Evolutionary conservation across 2,329 filamentous ascomycete genomes (phyloP), one percentile per base, ranked within the genome.

Genomic region (Talaromyces amestolkiae): DNA sequence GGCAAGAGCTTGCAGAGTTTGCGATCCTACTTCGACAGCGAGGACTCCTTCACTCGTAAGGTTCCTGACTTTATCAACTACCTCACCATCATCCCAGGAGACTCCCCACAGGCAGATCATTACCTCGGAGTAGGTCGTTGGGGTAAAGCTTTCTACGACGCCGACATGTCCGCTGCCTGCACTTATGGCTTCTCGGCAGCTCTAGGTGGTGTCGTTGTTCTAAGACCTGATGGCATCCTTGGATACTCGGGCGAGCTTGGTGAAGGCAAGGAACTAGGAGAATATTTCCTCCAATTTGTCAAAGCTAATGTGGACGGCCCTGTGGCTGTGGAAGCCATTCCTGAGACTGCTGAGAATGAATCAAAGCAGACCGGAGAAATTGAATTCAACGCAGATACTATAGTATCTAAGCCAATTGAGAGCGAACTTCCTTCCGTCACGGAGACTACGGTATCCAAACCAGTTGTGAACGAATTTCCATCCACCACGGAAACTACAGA

Each of bases 151-250:
- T 53, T 53, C 49, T 53, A 53, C 8, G 49, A 53, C 27, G 15
- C 24, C 15, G 49, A 53, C 49, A 31, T 31, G 49, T 31, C 39
- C 8, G 49, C 49, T 17, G 49, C 49, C 27, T 53, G 49, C 49
- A 53, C 24, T n/a, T 53, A 53, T 8, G 49, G 56, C 11, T 59
- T 59, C 17, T 59, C 56, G 19, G 35, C 56, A 24, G 56, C 56
- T 43, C 19, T 59, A 8, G 56, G 56, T 17, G 56, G 56, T 27
- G 56, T 59, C 13, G 56, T 59, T 9, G 56, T 59, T 59, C 56
- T 59, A 13, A 59, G 56, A 59, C 56, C 56, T 17, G 56, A 59
- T 59, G 56, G 56, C 19, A 59, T 59, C 13, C 56, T 59, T 27
- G 56, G 56, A 27, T 59, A 59, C 17, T 59, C 56, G 19, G 56